Conservation (phyloP, 2,329 filamentous ascomycete species). For the Immersiporthe knoxdaviesiana region DNA sequence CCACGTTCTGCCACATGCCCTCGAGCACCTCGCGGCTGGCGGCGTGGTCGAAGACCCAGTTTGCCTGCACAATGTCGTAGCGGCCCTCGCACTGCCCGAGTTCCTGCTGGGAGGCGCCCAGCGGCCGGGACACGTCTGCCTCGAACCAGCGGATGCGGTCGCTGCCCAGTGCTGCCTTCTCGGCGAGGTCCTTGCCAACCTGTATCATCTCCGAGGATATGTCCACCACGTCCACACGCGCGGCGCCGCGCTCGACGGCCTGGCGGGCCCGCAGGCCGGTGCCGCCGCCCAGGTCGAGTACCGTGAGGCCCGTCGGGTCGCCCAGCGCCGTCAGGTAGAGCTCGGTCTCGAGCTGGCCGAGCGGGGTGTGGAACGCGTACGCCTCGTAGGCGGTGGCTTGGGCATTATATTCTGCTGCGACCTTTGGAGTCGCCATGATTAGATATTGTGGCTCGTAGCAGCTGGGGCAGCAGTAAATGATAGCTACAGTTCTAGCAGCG, state of each 20-base stretch:
- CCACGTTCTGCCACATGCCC: constrained; percentile 30
- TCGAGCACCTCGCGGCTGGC: constrained; percentile 22
- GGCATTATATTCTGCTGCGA: not conserved
- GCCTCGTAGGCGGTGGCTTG: constrained; percentile 10
- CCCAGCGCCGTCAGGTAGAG: constrained; percentile 33
- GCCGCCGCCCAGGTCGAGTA: constrained; percentile 40
- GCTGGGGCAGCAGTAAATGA: not conserved
- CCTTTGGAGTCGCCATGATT: not conserved
- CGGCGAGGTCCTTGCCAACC: not conserved
- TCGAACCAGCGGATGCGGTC: constrained; percentile 29
- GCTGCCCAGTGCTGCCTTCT: not conserved
- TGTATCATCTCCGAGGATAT: constrained; percentile 36
- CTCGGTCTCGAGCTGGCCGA: constrained; percentile 28
- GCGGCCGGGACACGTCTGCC: constrained; percentile 27
- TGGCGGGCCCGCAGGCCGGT: constrained; percentile 36
- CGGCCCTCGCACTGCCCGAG: not conserved
- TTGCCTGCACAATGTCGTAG: constrained; percentile 32
- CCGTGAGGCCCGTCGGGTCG: constrained; percentile 31
- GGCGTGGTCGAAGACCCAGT: constrained; percentile 32
- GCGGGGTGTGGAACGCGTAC: constrained; percentile 5
- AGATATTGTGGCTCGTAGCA: not conserved
- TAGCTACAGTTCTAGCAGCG: too few species aligned
- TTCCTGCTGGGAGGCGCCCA: constrained; percentile 24
- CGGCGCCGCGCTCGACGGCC: constrained; percentile 35
- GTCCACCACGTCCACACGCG: constrained; percentile 37